Evolutionary conservation across 1,284 basidiomycete species (phyloP).

Genomic region (Xerocomus nothofagi): DNA sequence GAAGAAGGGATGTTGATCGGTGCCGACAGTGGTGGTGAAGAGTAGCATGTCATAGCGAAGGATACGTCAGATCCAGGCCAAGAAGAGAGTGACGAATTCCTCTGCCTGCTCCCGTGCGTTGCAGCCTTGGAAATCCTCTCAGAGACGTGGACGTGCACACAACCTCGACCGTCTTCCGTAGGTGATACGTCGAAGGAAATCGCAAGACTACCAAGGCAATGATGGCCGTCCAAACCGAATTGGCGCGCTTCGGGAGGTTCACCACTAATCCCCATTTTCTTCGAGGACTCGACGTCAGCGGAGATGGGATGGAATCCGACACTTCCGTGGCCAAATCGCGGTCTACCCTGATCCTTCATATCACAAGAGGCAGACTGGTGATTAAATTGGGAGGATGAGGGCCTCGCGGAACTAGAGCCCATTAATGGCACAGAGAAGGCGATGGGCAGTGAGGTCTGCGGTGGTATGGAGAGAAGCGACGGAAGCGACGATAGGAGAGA

Average conservation of each 20-base stretch:
- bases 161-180: conserved; percentile 66
- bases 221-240: conserved; percentile 49
- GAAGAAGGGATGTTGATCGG: conserved; percentile 21
- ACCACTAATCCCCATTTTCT: conserved; percentile 34
- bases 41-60: conserved; percentile 28
- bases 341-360: conserved; percentile 59
- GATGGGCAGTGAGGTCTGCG: conserved; percentile 51
- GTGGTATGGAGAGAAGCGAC: conserved; percentile 65
- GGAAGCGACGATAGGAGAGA: conserved; percentile 73
- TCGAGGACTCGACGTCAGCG: conserved; percentile 36
- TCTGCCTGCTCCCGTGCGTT: conserved; percentile 28
- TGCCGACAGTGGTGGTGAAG: conserved; percentile 33
- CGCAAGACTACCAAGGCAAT: conserved; percentile 56
- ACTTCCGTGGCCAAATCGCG: conserved; percentile 39
- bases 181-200: conserved; percentile 69
- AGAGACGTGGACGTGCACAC: conserved; percentile 66
- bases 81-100: conserved; percentile 32
- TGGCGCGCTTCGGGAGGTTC: conserved; percentile 46
- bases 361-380: conserved; percentile 54
- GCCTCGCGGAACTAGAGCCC: conserved; percentile 37
- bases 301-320: conserved; percentile 56
- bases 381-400: conserved; percentile 49
- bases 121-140: conserved; percentile 41
- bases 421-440: conserved; percentile 54
- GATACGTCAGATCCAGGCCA: conserved; percentile 28